Conservation (phyloP, 768 basidiomycete species). For the Tephrocybe sp. region DNA sequence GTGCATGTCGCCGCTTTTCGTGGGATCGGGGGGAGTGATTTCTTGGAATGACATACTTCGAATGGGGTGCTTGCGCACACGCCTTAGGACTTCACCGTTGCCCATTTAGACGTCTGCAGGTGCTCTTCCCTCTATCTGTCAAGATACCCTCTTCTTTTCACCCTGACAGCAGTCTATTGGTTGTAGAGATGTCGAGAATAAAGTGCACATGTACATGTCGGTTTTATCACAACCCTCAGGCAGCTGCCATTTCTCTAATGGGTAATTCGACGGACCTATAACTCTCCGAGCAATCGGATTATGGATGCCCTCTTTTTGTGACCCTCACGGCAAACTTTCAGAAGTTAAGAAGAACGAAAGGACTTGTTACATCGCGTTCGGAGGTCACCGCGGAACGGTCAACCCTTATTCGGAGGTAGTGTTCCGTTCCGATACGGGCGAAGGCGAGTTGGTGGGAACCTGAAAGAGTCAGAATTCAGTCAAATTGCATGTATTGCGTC, state of each 20-base stretch:
- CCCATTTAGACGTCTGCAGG: background rate
- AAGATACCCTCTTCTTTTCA: background rate
- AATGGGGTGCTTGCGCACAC: background rate
- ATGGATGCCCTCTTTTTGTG: too few species aligned
- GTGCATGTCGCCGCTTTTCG: background rate
- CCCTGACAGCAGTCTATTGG: too few species aligned
- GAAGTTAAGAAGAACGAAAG: too few species aligned
- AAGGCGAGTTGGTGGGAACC: background rate
- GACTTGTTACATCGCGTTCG: background rate
- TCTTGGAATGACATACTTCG: background rate
- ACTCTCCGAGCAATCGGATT: too few species aligned
- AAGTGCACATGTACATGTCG: too few species aligned
- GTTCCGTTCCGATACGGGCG: background rate
- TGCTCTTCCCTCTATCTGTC: background rate
- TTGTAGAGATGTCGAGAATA: too few species aligned
- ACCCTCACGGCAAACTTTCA: too few species aligned
- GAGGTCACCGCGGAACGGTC: slow-evolving; percentile 2
- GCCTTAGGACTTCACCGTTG: background rate
- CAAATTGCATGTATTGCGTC: background rate
- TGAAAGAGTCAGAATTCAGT: background rate
- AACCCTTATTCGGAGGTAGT: background rate
- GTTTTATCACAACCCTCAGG: too few species aligned
- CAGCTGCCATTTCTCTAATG: too few species aligned
- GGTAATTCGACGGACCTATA: too few species aligned
- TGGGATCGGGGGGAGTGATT: background rate